Conservation (phyloP, 2,329 filamentous ascomycete species). For the Epichloe amarillans region DNA sequence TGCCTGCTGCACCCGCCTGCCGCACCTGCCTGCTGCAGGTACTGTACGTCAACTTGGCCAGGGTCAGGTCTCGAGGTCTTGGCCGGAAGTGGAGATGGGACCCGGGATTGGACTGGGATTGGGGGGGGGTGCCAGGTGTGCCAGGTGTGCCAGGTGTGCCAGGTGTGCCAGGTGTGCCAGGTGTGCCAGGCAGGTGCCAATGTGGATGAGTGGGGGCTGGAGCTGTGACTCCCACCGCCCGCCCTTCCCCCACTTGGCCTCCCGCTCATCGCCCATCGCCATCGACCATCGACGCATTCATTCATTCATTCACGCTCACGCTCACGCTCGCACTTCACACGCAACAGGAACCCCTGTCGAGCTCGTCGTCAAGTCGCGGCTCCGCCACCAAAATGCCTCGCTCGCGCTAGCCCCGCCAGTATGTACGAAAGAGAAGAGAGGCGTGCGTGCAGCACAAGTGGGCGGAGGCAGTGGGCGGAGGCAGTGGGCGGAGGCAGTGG, state of each 20-base stretch:
- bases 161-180: too few relatives aligned
- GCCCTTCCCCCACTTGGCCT: neutral
- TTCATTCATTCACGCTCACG: neutral
- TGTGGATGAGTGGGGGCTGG: neutral
- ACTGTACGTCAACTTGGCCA: neutral
- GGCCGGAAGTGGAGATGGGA: neutral
- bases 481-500: neutral
- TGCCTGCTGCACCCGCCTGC: neutral
- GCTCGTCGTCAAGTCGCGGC: too few relatives aligned
- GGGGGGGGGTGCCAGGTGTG: neutral
- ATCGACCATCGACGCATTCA: neutral
- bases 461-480: neutral
- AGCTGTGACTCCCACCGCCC: neutral
- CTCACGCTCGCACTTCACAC: neutral
- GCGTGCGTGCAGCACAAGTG: neutral
- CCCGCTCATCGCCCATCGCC: neutral
- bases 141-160: neutral
- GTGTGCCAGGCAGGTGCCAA: neutral
- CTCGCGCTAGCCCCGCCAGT: too few relatives aligned
- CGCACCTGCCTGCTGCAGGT: neutral
- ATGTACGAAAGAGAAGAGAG: too few relatives aligned
- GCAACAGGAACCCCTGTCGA: neutral
- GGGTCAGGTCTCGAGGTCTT: neutral
- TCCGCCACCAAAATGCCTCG: too few relatives aligned
- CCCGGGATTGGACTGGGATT: neutral